These are phyloP conservation scores for Anthracocystis setariae DNA, from an alignment of 1,284 basidiomycete species.

Conservation along the genomic window DNA sequence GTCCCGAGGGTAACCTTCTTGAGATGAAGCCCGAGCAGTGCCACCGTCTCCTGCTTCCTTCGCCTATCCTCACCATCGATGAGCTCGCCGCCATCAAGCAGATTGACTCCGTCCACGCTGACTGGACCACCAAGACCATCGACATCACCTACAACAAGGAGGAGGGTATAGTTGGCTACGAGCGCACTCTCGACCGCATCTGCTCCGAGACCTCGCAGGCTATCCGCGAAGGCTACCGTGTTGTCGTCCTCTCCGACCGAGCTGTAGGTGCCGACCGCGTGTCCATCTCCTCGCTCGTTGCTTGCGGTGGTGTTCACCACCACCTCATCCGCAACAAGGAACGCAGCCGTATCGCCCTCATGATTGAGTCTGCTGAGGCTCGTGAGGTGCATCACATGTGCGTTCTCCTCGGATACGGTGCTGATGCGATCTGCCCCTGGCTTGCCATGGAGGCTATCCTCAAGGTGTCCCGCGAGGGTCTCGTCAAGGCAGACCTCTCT, in stretches of 20 bases:
- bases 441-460: slow-evolving; percentile 64
- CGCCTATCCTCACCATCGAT: slow-evolving; percentile 61
- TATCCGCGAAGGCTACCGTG: slow-evolving; percentile 57
- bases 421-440: slow-evolving; percentile 67
- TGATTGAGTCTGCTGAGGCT: slow-evolving; percentile 64
- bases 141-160: slow-evolving; percentile 65
- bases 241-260: slow-evolving; percentile 64
- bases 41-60: slow-evolving; percentile 58
- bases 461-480: slow-evolving; percentile 63
- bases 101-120: slow-evolving; percentile 52
- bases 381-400: slow-evolving; percentile 67
- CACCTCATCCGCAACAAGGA: slow-evolving; percentile 66
- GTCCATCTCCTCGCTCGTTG: slow-evolving; percentile 61
- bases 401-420: slow-evolving; percentile 65
- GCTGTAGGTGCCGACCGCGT: slow-evolving; percentile 58
- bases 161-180: slow-evolving; percentile 60
- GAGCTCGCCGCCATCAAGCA: slow-evolving; percentile 63
- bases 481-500: slow-evolving; percentile 61
- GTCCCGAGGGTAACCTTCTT: slow-evolving; percentile 65
- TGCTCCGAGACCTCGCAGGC: slow-evolving; percentile 62
- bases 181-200: slow-evolving; percentile 61
- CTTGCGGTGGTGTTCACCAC: slow-evolving; percentile 66
- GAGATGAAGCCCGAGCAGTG: slow-evolving; percentile 64
- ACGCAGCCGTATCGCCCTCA: slow-evolving; percentile 61
- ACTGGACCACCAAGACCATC: slow-evolving; percentile 60